Conservation (phyloP, 2,329 filamentous ascomycete species). For the Rhinocladiella similis region DNA sequence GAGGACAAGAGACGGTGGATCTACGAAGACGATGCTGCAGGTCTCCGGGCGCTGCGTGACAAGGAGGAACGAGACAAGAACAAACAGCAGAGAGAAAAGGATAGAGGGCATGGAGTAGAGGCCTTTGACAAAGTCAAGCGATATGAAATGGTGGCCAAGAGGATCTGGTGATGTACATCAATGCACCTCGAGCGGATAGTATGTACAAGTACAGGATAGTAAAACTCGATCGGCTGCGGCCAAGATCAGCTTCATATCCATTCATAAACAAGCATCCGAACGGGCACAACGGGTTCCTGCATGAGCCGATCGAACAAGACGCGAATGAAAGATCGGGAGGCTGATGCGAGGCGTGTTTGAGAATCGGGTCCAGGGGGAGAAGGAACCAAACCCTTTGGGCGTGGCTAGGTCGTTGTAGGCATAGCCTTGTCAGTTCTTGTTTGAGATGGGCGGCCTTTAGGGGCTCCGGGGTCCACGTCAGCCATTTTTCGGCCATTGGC, state of each 20-base stretch:
- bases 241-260: too few relatives aligned
- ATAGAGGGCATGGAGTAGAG: constrained; percentile 55
- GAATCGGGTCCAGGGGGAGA: constrained; percentile 1
- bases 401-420: background rate
- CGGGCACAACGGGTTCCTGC: constrained; percentile 19
- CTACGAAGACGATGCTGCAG: constrained; percentile 80
- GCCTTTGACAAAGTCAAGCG: constrained; percentile 69
- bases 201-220: background rate
- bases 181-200: too few relatives aligned
- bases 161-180: constrained; percentile 79
- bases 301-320: constrained; percentile 8
- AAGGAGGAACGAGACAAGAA: constrained; percentile 63
- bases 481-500: background rate
- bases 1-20: constrained; percentile 86
- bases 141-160: constrained; percentile 94
- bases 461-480: background rate
- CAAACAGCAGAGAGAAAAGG: constrained; percentile 55
- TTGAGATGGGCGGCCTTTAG: background rate
- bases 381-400: background rate
- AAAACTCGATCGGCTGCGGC: background rate
- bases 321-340: background rate
- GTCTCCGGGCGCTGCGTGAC: constrained; percentile 62
- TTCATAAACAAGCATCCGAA: too few relatives aligned
- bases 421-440: constrained; percentile 1
- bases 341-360: constrained; percentile 8